Evolutionary conservation across 2,329 filamentous ascomycete species (phyloP).

Genomic region (Aureobasidium mangrovei): DNA sequence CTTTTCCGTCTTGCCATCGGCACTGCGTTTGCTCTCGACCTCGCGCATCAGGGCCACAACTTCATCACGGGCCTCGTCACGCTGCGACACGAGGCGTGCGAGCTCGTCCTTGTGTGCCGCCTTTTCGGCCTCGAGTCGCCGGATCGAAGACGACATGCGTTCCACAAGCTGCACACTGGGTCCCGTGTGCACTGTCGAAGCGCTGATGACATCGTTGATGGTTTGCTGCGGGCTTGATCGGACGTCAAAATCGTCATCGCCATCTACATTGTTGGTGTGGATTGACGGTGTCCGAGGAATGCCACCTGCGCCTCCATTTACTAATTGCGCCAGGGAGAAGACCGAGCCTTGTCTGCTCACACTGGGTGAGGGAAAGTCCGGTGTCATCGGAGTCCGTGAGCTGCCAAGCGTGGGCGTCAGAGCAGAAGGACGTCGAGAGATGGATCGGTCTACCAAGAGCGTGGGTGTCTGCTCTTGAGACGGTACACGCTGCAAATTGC

Average conservation of each 20-base stretch:
- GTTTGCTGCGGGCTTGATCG: conserved; percentile 58
- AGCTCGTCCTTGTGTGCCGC: conserved; percentile 83
- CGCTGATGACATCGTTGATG: conserved; percentile 45
- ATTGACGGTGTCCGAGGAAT: conserved; percentile 39
- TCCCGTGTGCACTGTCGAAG: conserved; percentile 77
- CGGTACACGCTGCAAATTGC: conserved; percentile 9
- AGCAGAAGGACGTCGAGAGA: conserved; percentile 25
- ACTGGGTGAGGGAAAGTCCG: conserved; percentile 19
- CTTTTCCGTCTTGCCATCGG: conserved; percentile 50
- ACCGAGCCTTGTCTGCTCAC: conserved; percentile 40
- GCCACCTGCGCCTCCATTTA: conserved; percentile 27
- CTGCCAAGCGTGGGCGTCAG: conserved; percentile 17
- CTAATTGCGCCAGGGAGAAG: conserved; percentile 24
- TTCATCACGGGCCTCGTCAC: conserved; percentile 84
- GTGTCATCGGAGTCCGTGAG: conserved; percentile 13
- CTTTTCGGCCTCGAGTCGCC: conserved; percentile 84
- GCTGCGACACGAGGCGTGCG: conserved; percentile 66
- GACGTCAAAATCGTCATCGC: conserved; percentile 48
- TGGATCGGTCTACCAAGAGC: conserved; percentile 24
- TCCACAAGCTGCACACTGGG: conserved; percentile 93
- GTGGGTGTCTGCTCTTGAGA: conserved; percentile 13
- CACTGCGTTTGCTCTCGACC: conserved; percentile 58
- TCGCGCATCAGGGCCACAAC: conserved; percentile 88
- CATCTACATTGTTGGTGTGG: conserved; percentile 41
- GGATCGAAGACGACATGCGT: conserved; percentile 87